A percentile compares a stretch with the other conserved stretches of the same genome.
Conservation (phyloP, 805 yeast genomes). For the Yarrowia sp. region DNA sequence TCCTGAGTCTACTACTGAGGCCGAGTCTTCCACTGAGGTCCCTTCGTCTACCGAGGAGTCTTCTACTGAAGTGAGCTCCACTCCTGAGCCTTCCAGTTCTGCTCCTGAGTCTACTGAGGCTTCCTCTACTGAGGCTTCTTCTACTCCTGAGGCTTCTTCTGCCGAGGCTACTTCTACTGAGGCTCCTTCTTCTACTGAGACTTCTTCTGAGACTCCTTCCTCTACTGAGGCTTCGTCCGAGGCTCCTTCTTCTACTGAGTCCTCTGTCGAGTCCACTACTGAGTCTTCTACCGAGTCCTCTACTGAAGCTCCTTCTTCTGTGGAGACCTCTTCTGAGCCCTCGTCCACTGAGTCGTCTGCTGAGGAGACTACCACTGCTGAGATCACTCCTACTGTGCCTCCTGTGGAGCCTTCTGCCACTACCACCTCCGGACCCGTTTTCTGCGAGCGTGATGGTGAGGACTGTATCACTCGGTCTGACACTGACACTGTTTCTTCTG, state of each 20-base stretch:
- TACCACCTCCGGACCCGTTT: neutral
- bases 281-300: neutral
- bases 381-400: neutral
- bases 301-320: neutral
- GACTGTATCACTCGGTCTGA: neutral
- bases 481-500: neutral
- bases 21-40: neutral
- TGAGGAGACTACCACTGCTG: neutral
- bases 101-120: neutral
- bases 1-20: neutral
- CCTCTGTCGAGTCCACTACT: neutral
- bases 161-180: too few species aligned
- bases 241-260: neutral
- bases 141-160: neutral
- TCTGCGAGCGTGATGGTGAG: neutral
- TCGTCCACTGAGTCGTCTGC: neutral
- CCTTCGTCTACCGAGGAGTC: too few species aligned
- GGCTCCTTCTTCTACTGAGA: neutral
- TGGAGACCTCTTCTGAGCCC: neutral
- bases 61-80: neutral
- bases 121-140: neutral
- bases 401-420: neutral
- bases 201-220: neutral
- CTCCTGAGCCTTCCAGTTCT: neutral
- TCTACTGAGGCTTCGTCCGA: neutral